Evolutionary conservation across 2,329 filamentous ascomycete species (phyloP).

Genomic region (Penicillium olsonii): DNA sequence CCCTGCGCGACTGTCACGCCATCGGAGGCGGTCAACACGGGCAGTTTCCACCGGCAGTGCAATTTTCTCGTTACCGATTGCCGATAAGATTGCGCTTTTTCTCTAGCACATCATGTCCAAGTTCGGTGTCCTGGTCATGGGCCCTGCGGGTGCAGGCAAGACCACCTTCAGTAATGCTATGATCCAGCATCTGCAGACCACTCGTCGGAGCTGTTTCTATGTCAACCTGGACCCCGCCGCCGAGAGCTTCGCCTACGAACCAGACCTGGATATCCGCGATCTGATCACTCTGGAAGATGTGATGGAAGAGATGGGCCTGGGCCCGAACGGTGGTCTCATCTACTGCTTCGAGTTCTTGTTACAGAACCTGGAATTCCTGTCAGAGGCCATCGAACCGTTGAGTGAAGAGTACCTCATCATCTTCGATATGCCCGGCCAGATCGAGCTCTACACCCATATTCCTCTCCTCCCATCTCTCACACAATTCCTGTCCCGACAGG

Average conservation of each 20-base stretch:
- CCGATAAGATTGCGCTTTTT: slow-evolving; percentile 20
- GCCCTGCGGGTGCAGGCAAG: slow-evolving; percentile 93
- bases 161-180: slow-evolving; percentile 93
- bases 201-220: slow-evolving; percentile 93
- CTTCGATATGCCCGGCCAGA: slow-evolving; percentile 98
- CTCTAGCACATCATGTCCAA: slow-evolving; percentile 70
- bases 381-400: slow-evolving; percentile 77
- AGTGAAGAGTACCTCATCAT: slow-evolving; percentile 97
- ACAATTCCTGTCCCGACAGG: slow-evolving; percentile 75
- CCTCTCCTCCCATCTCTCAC: slow-evolving; percentile 85
- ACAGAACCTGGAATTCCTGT: slow-evolving; percentile 90
- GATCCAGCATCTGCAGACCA: slow-evolving; percentile 88
- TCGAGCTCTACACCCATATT: slow-evolving; percentile 97
- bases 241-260: slow-evolving; percentile 86
- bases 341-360: slow-evolving; percentile 97
- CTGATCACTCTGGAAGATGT: slow-evolving; percentile 92
- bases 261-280: slow-evolving; percentile 93
- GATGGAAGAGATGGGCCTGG: slow-evolving; percentile 90
- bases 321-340: slow-evolving; percentile 88
- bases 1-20: slow-evolving; percentile 28
- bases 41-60: slow-evolving; percentile 24
- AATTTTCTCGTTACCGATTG: slow-evolving; percentile 17
- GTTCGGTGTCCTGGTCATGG: slow-evolving; percentile 93
- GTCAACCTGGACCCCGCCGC: slow-evolving; percentile 97
- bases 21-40: slow-evolving; percentile 28